Evolutionary conservation across 345 rosid genomes (phyloP).

Genomic region (Ceriops zippeliana): DNA sequence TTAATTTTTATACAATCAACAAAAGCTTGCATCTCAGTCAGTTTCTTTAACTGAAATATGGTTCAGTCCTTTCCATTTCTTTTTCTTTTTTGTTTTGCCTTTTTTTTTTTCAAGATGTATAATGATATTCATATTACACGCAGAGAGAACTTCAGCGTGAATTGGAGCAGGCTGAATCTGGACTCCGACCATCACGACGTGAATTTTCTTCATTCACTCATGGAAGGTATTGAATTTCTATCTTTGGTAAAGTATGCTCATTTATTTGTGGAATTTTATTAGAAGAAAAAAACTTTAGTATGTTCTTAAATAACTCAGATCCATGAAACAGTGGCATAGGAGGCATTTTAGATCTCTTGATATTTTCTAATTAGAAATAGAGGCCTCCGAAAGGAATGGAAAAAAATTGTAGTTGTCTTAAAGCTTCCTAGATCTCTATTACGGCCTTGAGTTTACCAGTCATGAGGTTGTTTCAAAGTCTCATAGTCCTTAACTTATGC

Average conservation of each 20-base stretch:
- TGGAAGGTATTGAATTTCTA: conserved; percentile 33
- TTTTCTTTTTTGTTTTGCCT: neutral
- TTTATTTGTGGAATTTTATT: neutral
- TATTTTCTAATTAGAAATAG: neutral
- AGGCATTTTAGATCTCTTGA: too few relatives aligned
- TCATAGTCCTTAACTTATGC: too few relatives aligned
- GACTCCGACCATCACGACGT: conserved; percentile 59
- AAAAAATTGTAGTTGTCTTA: neutral
- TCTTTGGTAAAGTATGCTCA: neutral
- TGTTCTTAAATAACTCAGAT: too few relatives aligned
- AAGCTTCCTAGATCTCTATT: neutral
- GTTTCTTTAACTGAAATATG: conserved; percentile 5
- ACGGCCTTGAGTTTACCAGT: neutral
- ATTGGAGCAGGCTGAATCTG: conserved; percentile 78
- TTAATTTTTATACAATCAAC: too few relatives aligned
- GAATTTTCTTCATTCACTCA: conserved; percentile 58
- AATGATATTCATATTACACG: conserved; percentile 12
- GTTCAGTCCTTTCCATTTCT: conserved; percentile 1
- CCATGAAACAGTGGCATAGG: too few relatives aligned
- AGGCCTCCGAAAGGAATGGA: neutral
- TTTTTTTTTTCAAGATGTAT: neutral
- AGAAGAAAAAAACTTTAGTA: too few relatives aligned
- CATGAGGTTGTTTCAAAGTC: too few relatives aligned
- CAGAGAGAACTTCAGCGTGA: conserved; percentile 90
- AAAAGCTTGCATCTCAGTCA: too few relatives aligned